Base-by-base conservation (phyloP, 306 rosid species). In the Alnus glutinosa region DNA sequence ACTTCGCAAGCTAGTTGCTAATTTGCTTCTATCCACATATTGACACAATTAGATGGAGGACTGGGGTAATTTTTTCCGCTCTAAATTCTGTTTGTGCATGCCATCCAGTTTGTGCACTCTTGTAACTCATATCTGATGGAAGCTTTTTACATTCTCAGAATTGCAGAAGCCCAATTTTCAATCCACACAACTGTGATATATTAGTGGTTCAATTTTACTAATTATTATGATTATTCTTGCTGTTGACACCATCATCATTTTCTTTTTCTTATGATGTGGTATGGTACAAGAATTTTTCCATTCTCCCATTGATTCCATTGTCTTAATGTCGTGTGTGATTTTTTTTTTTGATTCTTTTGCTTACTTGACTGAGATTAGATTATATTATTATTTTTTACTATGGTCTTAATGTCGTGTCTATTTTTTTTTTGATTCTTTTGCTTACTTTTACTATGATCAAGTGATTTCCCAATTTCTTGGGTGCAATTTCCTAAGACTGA, bases 41-140 rank as follows among this genome's bases (percentile, higher is more conserved):
- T 59, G 47, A 70, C 72, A 52, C 70, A 3, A 61, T 44, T 6
- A 82, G 68, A 91, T 92, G 97, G 97, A 90, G 73, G 92, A 88
- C 74, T 92, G 92, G 97, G 97, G 97, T 92, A 88, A 78, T 70
- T 48, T 23, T 81, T 72, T 63, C 76, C 55, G 42, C 51, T 70
- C 46, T 39, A 37, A 7, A 55, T 73, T 36, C 37, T 58, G 6
- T 49, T 54, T 28, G 48, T 50, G 23, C 47, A 58, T 34, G 50
- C 77, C 11, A 37, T 64, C 37, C 3, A 70, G 5, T 42, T 72
- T n/a, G 57, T 64, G 15, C 57, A 46, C 52, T 14, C 5, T 78
- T 48, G 34, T 48, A 42, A 23, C 0, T 10, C 48, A 5, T 34
- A 15, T 48, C 9, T 30, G n/a, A 61, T 77, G 32, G 72, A 70